Evolutionary conservation across 2,329 filamentous ascomycete species (phyloP).

Genomic region (Tympanopsis confertula): DNA sequence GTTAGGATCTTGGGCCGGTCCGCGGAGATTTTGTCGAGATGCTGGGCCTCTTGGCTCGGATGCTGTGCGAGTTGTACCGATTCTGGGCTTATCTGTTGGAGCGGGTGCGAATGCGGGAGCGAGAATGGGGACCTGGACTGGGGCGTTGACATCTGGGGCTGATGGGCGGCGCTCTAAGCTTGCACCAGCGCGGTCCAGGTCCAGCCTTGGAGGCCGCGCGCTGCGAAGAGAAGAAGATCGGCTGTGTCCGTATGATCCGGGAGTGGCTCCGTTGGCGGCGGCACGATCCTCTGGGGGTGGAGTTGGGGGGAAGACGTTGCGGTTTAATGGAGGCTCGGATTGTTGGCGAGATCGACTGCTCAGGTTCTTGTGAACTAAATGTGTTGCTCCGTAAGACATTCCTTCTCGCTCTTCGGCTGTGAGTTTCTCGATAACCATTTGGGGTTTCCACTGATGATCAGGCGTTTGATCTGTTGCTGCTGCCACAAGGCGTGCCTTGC

Average conservation of each 20-base stretch:
- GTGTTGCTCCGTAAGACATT: slow-evolving; percentile 55
- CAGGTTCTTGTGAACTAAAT: slow-evolving; percentile 67
- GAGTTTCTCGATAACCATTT: slow-evolving; percentile 64
- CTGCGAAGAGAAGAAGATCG: not conserved
- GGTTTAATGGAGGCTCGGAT: slow-evolving; percentile 68
- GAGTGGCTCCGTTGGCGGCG: too few species aligned
- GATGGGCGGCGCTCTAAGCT: too few species aligned
- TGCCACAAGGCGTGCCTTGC: slow-evolving; percentile 86
- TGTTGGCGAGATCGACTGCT: slow-evolving; percentile 72
- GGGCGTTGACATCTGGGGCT: not conserved
- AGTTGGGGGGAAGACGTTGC: slow-evolving; percentile 92
- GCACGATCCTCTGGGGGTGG: slow-evolving; percentile 87
- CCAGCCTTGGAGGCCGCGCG: not conserved
- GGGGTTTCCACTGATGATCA: slow-evolving; percentile 70
- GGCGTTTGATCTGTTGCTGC: slow-evolving; percentile 71
- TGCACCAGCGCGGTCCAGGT: not conserved
- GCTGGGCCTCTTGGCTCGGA: slow-evolving; percentile 49
- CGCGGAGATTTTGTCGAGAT: slow-evolving; percentile 44
- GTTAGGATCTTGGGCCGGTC: slow-evolving; percentile 36
- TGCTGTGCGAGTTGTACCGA: slow-evolving; percentile 53
- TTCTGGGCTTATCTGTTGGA: slow-evolving; percentile 35
- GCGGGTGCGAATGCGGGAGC: slow-evolving; percentile 8
- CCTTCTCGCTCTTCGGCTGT: slow-evolving; percentile 3
- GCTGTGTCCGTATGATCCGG: not conserved
- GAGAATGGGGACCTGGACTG: not conserved